A percentile compares a stretch with the other conserved stretches of the same genome.
Conservation (phyloP, 768 basidiomycete species). For the Termitomyces sp. region DNA sequence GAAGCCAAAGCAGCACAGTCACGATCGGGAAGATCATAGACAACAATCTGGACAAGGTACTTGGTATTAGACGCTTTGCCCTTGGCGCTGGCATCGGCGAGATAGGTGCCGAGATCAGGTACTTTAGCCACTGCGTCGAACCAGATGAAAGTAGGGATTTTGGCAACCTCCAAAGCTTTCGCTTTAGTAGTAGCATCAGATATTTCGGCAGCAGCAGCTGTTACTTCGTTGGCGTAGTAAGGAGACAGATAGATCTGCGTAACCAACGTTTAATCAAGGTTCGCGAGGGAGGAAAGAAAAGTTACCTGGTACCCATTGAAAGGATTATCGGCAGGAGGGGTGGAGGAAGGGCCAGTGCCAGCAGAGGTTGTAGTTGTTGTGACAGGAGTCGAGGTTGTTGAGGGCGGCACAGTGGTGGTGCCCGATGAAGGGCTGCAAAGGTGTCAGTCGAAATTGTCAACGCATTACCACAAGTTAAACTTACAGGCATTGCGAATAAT, state of each 20-base stretch:
- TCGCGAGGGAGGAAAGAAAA: not conserved
- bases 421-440: slow-evolving; percentile 14
- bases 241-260: slow-evolving; percentile 46
- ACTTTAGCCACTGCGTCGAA: slow-evolving; percentile 54
- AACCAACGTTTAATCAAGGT: not conserved
- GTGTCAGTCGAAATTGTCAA: not conserved
- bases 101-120: slow-evolving; percentile 48
- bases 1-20: slow-evolving; percentile 63
- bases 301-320: slow-evolving; percentile 43
- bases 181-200: slow-evolving; percentile 42
- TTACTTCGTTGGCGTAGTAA: slow-evolving; percentile 51
- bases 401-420: slow-evolving; percentile 7
- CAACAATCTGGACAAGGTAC: slow-evolving; percentile 46
- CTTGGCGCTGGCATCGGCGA: slow-evolving; percentile 46
- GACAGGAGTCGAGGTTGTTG: not conserved
- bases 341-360: slow-evolving; percentile 9
- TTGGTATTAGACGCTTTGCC: slow-evolving; percentile 41
- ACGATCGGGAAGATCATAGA: slow-evolving; percentile 61
- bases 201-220: slow-evolving; percentile 43
- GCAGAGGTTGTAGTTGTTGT: slow-evolving; percentile 5
- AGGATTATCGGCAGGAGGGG: slow-evolving; percentile 40
- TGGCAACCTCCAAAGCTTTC: slow-evolving; percentile 48
- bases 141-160: slow-evolving; percentile 61
- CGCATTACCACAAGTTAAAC: not conserved
- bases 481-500: slow-evolving; percentile 39